Percentiles rank a stretch among this genome's conserved stretches.
Conservation (phyloP, 2,329 filamentous ascomycete genomes). For the Fusarium camptoceras region DNA sequence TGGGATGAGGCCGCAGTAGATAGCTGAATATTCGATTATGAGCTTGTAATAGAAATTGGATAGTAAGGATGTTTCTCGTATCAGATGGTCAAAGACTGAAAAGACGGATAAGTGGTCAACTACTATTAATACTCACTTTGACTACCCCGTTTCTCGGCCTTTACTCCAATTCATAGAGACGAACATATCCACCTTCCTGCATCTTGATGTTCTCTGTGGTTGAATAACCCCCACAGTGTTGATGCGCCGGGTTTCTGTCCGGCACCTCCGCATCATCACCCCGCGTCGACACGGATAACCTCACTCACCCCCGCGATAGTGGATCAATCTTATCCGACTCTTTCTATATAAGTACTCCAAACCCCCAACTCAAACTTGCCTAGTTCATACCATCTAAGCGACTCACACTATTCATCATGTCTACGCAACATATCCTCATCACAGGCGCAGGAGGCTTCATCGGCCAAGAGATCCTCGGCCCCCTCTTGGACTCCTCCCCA, state of each 20-base stretch:
- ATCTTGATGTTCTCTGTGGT: not conserved
- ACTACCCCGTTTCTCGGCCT: not conserved
- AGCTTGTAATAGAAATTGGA: not conserved
- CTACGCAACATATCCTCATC: conserved; percentile 62
- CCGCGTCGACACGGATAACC: conserved; percentile 34
- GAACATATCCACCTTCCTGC: not conserved
- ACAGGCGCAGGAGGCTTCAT: conserved; percentile 74
- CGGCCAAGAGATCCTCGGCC: conserved; percentile 68
- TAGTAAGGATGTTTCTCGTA: not conserved
- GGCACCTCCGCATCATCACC: conserved; percentile 28
- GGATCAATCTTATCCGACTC: conserved; percentile 22
- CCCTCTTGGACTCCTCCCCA: conserved; percentile 59
- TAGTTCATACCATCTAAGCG: conserved; percentile 5
- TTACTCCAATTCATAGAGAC: not conserved
- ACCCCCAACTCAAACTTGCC: not conserved
- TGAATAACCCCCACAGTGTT: not conserved
- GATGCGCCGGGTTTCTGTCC: conserved; percentile 35
- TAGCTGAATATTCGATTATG: conserved; percentile 5
- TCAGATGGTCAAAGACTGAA: not conserved
- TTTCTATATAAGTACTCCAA: not conserved
- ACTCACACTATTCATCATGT: conserved; percentile 20
- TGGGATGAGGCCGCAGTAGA: conserved; percentile 34
- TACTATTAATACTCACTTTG: not conserved
- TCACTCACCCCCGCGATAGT: conserved; percentile 32
- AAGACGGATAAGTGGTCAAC: not conserved